Conservation (phyloP, 352 stramenopile species). For the Pythium aquatile region DNA sequence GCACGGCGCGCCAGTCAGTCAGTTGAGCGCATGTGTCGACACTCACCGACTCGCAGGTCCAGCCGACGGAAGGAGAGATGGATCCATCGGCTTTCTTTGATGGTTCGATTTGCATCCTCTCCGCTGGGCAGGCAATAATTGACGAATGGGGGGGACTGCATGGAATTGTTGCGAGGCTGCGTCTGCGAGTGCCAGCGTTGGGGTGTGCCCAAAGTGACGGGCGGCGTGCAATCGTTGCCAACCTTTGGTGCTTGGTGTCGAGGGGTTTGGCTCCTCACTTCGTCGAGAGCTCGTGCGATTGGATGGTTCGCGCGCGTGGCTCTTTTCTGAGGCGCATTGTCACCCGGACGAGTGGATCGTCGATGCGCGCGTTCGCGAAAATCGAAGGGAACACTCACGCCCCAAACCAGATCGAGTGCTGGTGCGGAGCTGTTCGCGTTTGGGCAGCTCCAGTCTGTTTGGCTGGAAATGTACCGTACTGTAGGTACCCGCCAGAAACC, state of each 20-base stretch:
- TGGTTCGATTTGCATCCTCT: neutral
- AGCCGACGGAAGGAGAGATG: neutral
- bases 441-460: no score
- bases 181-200: neutral
- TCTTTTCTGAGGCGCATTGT: constrained; percentile 23
- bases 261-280: neutral
- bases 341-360: constrained; percentile 10
- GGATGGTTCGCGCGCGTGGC: constrained; percentile 6
- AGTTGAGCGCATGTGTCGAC: neutral
- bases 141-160: no score
- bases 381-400: constrained; percentile 19
- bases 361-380: constrained; percentile 22
- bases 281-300: constrained; percentile 5
- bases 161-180: neutral
- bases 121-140: no score
- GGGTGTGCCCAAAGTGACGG: constrained; percentile 5
- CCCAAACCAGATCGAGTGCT: constrained; percentile 23
- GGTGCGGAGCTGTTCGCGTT: neutral
- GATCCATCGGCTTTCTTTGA: neutral
- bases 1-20: neutral
- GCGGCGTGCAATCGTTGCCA: neutral
- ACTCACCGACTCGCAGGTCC: neutral
- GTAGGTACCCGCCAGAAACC: no score
- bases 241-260: constrained; percentile 21
- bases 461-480: neutral